phyloP scores from a whole-genome alignment of 306 rosid species.

The Macrotyloma uniflorum region DNA sequence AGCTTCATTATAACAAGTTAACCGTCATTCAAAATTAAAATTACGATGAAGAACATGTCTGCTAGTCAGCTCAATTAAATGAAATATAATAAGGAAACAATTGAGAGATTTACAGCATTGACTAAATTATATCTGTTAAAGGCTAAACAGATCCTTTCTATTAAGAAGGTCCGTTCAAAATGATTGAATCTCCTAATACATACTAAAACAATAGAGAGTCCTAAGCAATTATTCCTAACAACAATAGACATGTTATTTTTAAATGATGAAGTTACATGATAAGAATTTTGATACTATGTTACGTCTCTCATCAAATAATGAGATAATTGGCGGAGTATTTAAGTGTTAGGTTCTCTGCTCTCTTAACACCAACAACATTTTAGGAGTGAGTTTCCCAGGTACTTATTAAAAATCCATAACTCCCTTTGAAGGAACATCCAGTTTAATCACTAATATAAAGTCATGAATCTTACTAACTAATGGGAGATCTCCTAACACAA shows the following conservation, averaged over 20 bases:
- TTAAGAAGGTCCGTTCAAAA: conserved; percentile 7
- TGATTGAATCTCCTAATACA: not conserved
- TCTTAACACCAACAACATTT: too few species aligned
- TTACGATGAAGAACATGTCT: not conserved
- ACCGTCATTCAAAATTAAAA: not conserved
- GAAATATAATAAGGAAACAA: not conserved
- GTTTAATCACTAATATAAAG: not conserved
- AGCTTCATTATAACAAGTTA: conserved; percentile 6
- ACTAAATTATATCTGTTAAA: not conserved
- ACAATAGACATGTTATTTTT: not conserved
- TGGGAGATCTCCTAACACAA: not conserved
- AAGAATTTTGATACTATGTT: too few species aligned
- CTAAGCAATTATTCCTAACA: not conserved
- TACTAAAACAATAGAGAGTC: conserved; percentile 17
- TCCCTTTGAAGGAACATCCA: not conserved
- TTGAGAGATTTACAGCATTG: not conserved
- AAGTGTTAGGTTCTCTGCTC: too few species aligned
- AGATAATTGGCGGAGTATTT: too few species aligned
- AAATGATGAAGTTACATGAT: too few species aligned
- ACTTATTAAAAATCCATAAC: not conserved
- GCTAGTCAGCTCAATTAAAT: not conserved
- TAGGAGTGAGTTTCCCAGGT: too few species aligned
- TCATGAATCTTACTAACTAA: not conserved
- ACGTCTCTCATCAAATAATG: too few species aligned
- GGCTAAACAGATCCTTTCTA: not conserved